Evolutionary conservation across 163 green algal genomes (phyloP), one percentile per base, ranked within the genome.

Genomic region (Volvox carteri): DNA sequence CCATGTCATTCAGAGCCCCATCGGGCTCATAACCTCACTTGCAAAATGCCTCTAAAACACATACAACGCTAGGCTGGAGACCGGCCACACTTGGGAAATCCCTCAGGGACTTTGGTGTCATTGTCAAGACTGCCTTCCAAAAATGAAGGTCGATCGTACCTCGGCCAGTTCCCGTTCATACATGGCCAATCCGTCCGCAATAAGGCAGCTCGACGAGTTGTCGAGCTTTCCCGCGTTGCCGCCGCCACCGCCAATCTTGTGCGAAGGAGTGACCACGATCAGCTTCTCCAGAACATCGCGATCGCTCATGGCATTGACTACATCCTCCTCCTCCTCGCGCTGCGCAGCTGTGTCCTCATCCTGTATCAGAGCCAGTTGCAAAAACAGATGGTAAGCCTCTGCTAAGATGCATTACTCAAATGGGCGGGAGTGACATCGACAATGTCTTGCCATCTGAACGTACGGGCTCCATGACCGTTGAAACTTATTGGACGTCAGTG

Each of bases 151-250:
- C 9, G 56, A 67, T 75, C 87, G 9, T 85, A 94, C 84, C 83
- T 86, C 87, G 56, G 78, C 62, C 35, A 97, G 88, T 89, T 97
- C 93, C 84, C 95, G 90, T 90, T 97, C 93, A 86, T 98, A 99
- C n/a, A 96, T 91, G 44, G 95, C 95, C 78, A 98, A 93, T 0
- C 96, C 97, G 78, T 98, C 96, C 52, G 97, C 96, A 88, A 98
- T 98, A 2, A 97, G 93, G 39, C 91, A 90, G 73, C 87, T 89
- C 6, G 80, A 84, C n/a, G 79, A 67, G 6, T 75, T 70, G 52
- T 93, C 85, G 23, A 91, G 62, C 78, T 86, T 89, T 30, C 54
- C 37, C 23, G 84, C 72, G 18, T 37, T 5, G 21, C 54, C 46
- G 14, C 56, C 89, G 1, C 65, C 28, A 35, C 46, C 52, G 84